Percentiles rank a stretch among this genome's conserved stretches.
phyloP scores from a whole-genome alignment of 2,329 filamentous ascomycete genomes.

The Calonectria hawksworthii region DNA sequence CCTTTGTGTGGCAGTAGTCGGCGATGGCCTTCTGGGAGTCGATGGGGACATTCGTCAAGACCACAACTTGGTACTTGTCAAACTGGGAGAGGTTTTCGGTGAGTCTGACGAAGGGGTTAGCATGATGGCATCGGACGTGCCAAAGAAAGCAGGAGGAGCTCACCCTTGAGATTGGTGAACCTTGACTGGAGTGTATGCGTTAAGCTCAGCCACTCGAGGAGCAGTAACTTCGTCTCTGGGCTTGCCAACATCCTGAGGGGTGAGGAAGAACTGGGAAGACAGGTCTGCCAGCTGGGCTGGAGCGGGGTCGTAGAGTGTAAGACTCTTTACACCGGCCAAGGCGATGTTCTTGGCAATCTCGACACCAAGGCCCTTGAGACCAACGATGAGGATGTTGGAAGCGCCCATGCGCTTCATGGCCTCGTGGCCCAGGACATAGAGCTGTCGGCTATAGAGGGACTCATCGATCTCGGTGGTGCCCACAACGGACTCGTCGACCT shows the following conservation, averaged over 20 bases:
- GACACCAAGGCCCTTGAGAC: constrained; percentile 93
- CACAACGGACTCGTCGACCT: constrained; percentile 73
- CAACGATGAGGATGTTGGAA: constrained; percentile 93
- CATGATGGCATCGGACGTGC: constrained; percentile 26
- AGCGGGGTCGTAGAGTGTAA: constrained; percentile 92
- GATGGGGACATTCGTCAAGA: constrained; percentile 87
- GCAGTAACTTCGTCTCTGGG: constrained; percentile 88
- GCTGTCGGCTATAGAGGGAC: constrained; percentile 80
- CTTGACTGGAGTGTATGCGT: constrained; percentile 93
- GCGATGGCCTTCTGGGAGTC: constrained; percentile 86
- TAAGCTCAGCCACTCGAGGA: constrained; percentile 92
- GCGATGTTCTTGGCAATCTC: constrained; percentile 99
- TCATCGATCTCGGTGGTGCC: constrained; percentile 76
- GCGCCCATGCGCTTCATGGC: constrained; percentile 99
- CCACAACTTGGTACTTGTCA: constrained; percentile 92
- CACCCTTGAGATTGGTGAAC: constrained; percentile 76
- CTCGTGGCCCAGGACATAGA: constrained; percentile 79
- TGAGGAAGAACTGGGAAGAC: constrained; percentile 97
- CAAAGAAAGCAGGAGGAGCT: constrained; percentile 29
- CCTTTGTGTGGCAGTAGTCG: constrained; percentile 94
- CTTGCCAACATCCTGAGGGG: constrained; percentile 89
- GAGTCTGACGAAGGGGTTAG: constrained; percentile 65
- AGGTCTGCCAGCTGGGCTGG: constrained; percentile 89
- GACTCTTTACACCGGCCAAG: constrained; percentile 96
- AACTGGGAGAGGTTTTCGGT: constrained; percentile 83